phyloP scores from a whole-genome alignment of 495 filamentous ascomycete genomes.

The Echria macrotheca region DNA sequence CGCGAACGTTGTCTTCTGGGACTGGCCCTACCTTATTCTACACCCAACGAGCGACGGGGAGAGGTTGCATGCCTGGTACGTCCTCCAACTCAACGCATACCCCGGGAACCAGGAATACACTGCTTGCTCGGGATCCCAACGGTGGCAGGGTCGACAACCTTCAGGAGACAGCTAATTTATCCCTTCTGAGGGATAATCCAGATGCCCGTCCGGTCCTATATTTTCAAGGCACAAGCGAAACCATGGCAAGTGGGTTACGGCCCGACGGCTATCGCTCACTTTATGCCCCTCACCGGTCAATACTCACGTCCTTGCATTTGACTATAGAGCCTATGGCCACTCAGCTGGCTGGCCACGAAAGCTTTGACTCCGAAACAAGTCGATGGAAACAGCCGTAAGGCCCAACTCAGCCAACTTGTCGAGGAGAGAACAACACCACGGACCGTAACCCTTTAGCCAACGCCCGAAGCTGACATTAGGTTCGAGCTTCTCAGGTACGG shows the following conservation, averaged over 20 bases:
- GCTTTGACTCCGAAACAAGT: not conserved
- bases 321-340: constrained; percentile 47
- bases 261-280: constrained; percentile 56
- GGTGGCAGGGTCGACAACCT: not conserved
- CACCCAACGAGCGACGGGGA: no score
- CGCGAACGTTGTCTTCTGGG: no score
- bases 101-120: not conserved
- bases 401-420: not conserved
- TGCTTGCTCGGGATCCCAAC: not conserved
- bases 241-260: constrained; percentile 56
- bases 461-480: not conserved
- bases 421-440: not conserved
- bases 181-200: constrained; percentile 53
- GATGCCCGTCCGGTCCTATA: constrained; percentile 55
- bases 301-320: constrained; percentile 25
- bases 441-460: not conserved
- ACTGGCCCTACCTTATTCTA: no score
- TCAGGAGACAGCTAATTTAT: constrained; percentile 36
- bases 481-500: not conserved
- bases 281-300: constrained; percentile 51
- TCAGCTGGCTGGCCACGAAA: not conserved
- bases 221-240: constrained; percentile 53
- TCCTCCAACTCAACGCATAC: no score
- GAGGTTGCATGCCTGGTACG: no score
- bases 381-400: not conserved